A percentile compares a stretch with the other conserved stretches of the same genome.
phyloP scores from a whole-genome alignment of 192 early-diverging fungal species.

The Phlyctochytrium bullatum region DNA sequence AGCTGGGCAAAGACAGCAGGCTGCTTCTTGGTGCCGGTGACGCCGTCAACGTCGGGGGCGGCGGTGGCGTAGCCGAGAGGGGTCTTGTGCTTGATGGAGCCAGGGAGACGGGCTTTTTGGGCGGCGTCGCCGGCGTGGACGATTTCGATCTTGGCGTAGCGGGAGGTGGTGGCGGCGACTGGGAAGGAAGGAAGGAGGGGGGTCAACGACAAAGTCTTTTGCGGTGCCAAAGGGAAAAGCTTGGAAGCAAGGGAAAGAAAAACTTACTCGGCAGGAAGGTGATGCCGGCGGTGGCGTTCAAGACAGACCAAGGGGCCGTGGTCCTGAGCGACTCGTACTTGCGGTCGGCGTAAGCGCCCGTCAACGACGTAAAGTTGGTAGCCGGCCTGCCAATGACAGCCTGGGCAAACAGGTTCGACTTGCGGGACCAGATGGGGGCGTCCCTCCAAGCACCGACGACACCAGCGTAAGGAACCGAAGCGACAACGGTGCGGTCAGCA shows the following conservation, averaged over 20 bases:
- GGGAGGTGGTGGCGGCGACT: constrained; percentile 8
- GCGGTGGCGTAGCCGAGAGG: background rate
- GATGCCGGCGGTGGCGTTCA: background rate
- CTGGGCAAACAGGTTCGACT: background rate
- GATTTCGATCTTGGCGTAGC: constrained; percentile 12
- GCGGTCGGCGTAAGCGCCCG: background rate
- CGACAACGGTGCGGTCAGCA: constrained; percentile 3
- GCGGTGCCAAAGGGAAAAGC: background rate
- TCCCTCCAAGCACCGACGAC: constrained; percentile 13
- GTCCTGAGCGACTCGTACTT: background rate
- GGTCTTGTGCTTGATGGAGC: background rate
- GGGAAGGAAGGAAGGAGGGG: background rate
- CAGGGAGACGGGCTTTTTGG: background rate
- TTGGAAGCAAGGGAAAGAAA: background rate
- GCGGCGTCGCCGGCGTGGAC: background rate
- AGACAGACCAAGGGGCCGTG: background rate
- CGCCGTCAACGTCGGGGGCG: background rate
- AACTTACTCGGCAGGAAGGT: background rate
- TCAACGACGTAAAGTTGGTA: background rate
- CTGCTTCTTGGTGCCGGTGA: background rate
- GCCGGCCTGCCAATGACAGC: background rate
- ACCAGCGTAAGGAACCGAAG: constrained; percentile 22
- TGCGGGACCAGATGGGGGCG: background rate
- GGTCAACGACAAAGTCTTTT: background rate
- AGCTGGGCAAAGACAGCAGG: background rate